Evolutionary conservation across 2,329 filamentous ascomycete genomes (phyloP), one percentile per base, ranked within the genome.

Genomic region (Pestalotiopsis sp.): DNA sequence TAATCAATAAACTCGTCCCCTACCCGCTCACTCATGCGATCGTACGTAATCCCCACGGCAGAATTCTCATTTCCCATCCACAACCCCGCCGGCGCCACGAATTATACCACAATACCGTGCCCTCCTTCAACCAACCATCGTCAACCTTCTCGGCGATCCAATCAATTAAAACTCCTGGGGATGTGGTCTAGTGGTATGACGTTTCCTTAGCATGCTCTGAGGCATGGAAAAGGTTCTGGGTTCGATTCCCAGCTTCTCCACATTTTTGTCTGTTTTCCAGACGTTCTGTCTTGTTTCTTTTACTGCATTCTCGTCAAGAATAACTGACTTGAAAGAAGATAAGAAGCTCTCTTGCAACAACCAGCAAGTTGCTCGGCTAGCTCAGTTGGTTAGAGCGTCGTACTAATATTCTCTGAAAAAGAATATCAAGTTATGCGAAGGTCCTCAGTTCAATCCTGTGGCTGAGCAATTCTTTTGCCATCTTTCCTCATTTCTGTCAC

Each of bases 241-340:
- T 69, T 69, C 68, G 68, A 69, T 69, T 69, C 68, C 68, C 68
- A 66, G 68, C 68, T 58, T 69, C 68, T 69, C 68, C 68, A 69
- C 64, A 58, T 27, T 27, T 59, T 27, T 27, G 23, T 27, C 13
- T 59, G 2, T 36, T 59, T 52, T 52, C 57, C 17, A 14, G 7
- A 36, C 17, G 11, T 4, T 2, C 4, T 13, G 3, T 27, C 7
- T 4, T 4, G 12, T 7, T 5, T 36, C 23, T 59, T 27, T 59
- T 36, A 36, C 27, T 4, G 12, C 11, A 12, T 11, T 59, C 6
- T 5, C 57, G 13, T 36, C 4, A 9, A 6, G 9, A 4, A 13
- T 4, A 27, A 3, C 3, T 59, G 4, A 36, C 27, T 36, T 59
- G 13, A 1, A 59, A 1, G 4, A 23, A 1, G 1, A 59, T 27